These are phyloP conservation scores for Chrysophaeum taylorii DNA, from an alignment of 352 stramenopile species.

Conservation along the genomic window DNA sequence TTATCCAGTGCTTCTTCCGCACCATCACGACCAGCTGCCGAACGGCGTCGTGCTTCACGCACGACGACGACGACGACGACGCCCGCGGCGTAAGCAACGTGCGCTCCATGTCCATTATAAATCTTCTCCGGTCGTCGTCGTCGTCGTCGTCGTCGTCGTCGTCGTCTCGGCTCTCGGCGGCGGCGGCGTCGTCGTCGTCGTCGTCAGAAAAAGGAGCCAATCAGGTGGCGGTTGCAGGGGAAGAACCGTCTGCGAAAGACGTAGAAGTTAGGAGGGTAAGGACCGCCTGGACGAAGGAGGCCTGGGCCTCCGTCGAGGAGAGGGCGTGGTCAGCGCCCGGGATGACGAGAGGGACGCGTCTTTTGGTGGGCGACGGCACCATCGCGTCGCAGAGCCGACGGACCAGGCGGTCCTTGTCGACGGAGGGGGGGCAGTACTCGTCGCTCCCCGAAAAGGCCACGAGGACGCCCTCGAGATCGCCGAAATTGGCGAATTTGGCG, in stretches of 20 bases:
- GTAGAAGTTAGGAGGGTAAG: not conserved
- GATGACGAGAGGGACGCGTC: not conserved
- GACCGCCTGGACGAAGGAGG: not conserved
- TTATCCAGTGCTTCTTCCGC: not conserved
- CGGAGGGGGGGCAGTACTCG: conserved; percentile 42
- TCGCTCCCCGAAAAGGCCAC: conserved; percentile 45
- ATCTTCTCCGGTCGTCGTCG: no score
- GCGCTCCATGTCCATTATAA: no score
- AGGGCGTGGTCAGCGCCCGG: not conserved
- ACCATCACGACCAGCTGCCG: no score
- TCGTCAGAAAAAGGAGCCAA: no score
- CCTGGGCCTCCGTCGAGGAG: not conserved
- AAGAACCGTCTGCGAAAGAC: no score
- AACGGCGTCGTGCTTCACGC: no score
- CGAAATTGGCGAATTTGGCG: conserved; percentile 28
- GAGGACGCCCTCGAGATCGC: conserved; percentile 27
- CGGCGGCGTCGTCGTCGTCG: no score
- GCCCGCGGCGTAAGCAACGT: no score
- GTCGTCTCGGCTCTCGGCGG: no score
- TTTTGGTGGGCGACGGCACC: not conserved
- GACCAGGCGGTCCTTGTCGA: conserved; percentile 36
- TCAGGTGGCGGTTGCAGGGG: no score
- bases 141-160: no score
- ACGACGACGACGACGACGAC: no score
- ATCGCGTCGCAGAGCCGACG: conserved; percentile 34